A percentile compares a stretch with the other conserved stretches of the same genome.
These are phyloP conservation scores for Ceratobasidium sp. DNA, from an alignment of 1,284 basidiomycete species.

Conservation along the genomic window DNA sequence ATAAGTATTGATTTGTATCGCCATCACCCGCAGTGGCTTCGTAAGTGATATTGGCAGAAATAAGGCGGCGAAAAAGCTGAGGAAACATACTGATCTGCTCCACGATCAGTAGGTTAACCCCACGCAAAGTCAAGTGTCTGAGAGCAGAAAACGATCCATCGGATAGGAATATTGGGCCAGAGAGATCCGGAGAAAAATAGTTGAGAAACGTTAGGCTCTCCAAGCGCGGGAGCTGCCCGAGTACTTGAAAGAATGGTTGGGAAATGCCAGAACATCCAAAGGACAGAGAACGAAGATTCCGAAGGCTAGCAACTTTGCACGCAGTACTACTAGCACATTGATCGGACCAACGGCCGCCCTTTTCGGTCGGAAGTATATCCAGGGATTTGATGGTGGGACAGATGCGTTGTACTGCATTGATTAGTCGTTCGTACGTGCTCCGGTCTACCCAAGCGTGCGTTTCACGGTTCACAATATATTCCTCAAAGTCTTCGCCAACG, in stretches of 20 bases:
- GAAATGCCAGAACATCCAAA: not conserved
- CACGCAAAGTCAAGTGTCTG: not conserved
- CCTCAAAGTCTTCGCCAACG: not conserved
- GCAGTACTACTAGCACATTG: not conserved
- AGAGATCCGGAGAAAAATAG: not conserved
- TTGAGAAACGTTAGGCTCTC: not conserved
- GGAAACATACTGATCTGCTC: not conserved
- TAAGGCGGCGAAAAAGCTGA: not conserved
- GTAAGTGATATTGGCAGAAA: not conserved
- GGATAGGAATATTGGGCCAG: not conserved
- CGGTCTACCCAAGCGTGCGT: not conserved
- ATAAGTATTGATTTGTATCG: not conserved
- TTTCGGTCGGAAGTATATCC: not conserved
- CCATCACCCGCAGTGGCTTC: not conserved
- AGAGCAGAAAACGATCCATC: conserved; percentile 11
- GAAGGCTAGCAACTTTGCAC: not conserved
- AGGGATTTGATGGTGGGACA: not conserved
- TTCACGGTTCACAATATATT: not conserved
- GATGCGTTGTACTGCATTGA: not conserved
- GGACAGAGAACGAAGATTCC: not conserved
- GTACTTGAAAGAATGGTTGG: not conserved
- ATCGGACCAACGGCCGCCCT: too few relatives aligned
- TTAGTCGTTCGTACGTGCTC: not conserved
- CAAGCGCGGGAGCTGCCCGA: not conserved
- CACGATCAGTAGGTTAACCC: not conserved